Base-by-base conservation (phyloP, 305 asterid species). In the Ajuga reptans region DNA sequence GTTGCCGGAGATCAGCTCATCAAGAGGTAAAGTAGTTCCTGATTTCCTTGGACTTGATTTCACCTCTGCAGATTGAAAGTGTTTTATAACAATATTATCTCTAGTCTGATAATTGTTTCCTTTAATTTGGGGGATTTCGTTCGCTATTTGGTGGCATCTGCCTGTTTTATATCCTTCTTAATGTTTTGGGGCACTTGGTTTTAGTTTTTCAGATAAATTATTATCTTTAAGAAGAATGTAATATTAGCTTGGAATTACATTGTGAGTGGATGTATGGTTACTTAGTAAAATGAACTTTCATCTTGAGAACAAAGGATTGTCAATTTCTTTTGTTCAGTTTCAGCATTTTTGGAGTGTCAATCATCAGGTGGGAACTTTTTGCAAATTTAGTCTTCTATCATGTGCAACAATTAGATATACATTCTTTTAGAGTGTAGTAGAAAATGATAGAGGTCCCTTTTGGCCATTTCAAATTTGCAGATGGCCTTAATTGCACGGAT, bases 1-100 rank as follows among this genome's bases (percentile, higher is more conserved):
- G 98, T 64, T 90, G 97, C 86, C 80, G 98, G 81, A 87, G 92
- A 90, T 88, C 98, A 75, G 98, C 97, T 79, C 90, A 90, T 79
- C 97, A 90, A 75, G 98, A 92, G 92, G 98, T 92, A 68, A 63
- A 45, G 29, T 53, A 15, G 1, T 37, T 53, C 55, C 51, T 49
- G 55, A 58, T 46, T 47, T 49, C 50, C 43, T 17, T 9, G 33
- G 56, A 50, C 33, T 71, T 62, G 51, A 33, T 55, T 80, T 81
- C 45, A 55, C 18, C 67, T 47, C 0, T 21, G 27, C 27, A 31
- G 36, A 31, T 68, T 27, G 53, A 65, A 75, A 62, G 21, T 71
- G 49, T 5, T 45, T 61, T 56, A 34, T 43, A 9, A 12, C 11
- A 41, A 6, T 24, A 16, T 36, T 54, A 14, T 42, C 53, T 45